Conservation (phyloP, 495 filamentous ascomycete genomes). For the Xylaria curta region DNA sequence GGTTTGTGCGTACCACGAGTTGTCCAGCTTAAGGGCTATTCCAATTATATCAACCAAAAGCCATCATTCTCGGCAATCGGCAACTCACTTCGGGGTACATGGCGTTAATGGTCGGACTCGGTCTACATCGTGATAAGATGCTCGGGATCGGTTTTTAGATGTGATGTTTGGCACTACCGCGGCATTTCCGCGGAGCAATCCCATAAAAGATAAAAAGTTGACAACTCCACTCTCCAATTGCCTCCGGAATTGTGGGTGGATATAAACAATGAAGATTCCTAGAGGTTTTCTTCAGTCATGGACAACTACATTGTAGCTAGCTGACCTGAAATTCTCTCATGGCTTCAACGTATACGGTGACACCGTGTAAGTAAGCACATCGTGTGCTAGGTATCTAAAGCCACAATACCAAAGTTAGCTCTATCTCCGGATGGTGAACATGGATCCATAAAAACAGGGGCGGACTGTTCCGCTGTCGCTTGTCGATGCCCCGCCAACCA, state of each 20-base stretch:
- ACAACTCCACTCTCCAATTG: background rate
- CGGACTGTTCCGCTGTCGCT: conserved; percentile 8
- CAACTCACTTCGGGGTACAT: background rate
- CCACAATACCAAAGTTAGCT: background rate
- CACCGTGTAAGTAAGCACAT: no score
- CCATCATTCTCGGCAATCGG: background rate
- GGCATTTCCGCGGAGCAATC: background rate
- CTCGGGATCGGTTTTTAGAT: background rate
- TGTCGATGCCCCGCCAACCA: conserved; percentile 3
- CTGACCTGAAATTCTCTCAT: background rate
- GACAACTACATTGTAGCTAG: background rate
- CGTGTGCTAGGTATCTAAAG: no score
- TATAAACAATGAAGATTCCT: background rate
- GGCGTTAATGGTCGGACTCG: background rate
- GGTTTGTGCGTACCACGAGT: background rate
- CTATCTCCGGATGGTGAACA: background rate
- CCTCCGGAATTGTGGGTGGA: background rate
- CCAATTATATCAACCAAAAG: background rate
- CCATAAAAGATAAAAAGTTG: background rate
- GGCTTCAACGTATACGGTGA: background rate
- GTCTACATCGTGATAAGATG: background rate
- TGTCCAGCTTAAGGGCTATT: no score
- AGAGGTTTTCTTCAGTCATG: background rate
- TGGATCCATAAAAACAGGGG: background rate
- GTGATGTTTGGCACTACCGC: no score